Conservation (phyloP, 495 filamentous ascomycete species). For the Ascodesmis nigricans region DNA sequence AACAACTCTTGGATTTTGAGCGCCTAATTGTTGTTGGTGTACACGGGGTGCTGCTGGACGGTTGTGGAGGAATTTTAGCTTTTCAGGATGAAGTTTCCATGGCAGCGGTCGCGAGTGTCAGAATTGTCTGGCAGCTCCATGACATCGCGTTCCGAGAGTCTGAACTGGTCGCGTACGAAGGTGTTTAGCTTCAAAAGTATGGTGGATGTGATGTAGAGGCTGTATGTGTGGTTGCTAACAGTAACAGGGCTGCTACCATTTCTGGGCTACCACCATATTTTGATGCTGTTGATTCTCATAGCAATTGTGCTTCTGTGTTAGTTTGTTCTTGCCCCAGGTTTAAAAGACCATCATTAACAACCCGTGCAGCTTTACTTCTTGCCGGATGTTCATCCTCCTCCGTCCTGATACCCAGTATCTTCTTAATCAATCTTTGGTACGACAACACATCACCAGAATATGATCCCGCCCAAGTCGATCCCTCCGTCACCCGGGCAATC, state of each 20-base stretch:
- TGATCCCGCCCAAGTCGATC: conserved; percentile 20
- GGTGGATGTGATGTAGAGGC: too few species aligned
- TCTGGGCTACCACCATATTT: conserved; percentile 93
- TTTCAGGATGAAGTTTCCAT: too few species aligned
- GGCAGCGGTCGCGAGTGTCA: too few species aligned
- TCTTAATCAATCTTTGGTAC: conserved; percentile 35
- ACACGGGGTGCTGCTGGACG: too few species aligned
- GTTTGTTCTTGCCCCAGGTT: conserved; percentile 21
- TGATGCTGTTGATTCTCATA: conserved; percentile 91
- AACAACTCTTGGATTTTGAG: too few species aligned
- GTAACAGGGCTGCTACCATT: conserved; percentile 64
- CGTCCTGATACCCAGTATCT: conserved; percentile 54
- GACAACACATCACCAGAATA: conserved; percentile 14
- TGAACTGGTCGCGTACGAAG: too few species aligned
- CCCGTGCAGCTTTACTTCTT: conserved; percentile 41
- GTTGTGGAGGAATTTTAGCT: too few species aligned
- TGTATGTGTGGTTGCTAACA: conserved; percentile 1
- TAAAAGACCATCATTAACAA: neutral
- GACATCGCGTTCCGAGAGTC: too few species aligned
- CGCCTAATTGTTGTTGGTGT: too few species aligned
- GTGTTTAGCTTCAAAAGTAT: too few species aligned
- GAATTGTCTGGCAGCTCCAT: too few species aligned
- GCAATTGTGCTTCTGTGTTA: conserved; percentile 88
- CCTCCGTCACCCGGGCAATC: conserved; percentile 31
- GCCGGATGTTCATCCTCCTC: conserved; percentile 62